Conservation (phyloP, 2,329 filamentous ascomycete genomes). For the Arthrocladium fulminans region DNA sequence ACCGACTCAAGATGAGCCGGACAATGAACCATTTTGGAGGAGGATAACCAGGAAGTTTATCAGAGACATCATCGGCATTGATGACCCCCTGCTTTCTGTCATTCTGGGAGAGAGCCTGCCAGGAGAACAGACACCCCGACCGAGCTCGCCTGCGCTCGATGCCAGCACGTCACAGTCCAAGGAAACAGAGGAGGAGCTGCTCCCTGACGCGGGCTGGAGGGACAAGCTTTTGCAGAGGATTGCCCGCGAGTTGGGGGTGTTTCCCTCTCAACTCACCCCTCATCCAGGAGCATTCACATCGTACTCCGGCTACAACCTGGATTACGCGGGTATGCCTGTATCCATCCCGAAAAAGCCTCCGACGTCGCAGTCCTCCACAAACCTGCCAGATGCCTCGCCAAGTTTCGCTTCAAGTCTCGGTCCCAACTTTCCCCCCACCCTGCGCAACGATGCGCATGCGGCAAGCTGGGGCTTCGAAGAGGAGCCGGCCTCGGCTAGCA, state of each 20-base stretch:
- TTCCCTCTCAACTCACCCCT: conserved; percentile 74
- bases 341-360: conserved; percentile 20
- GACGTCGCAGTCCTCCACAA: conserved; percentile 24
- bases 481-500: conserved; percentile 30
- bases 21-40: conserved; percentile 63
- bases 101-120: conserved; percentile 76
- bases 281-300: conserved; percentile 84
- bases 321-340: conserved; percentile 69
- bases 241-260: conserved; percentile 72
- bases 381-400: conserved; percentile 2
- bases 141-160: conserved; percentile 15
- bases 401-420: conserved; percentile 15
- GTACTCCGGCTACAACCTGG: conserved; percentile 52
- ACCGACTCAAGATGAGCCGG: conserved; percentile 26
- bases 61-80: conserved; percentile 80
- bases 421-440: conserved; percentile 44
- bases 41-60: conserved; percentile 79
- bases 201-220: conserved; percentile 51
- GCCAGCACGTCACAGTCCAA: conserved; percentile 17
- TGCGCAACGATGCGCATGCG: conserved; percentile 40
- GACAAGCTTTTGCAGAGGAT: conserved; percentile 72
- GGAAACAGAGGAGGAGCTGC: conserved; percentile 11
- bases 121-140: conserved; percentile 28
- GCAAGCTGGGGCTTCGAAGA: conserved; percentile 61
- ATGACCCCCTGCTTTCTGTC: conserved; percentile 73